Conservation (phyloP, 2,329 filamentous ascomycete species). For the Rutstroemia sydowiana region DNA sequence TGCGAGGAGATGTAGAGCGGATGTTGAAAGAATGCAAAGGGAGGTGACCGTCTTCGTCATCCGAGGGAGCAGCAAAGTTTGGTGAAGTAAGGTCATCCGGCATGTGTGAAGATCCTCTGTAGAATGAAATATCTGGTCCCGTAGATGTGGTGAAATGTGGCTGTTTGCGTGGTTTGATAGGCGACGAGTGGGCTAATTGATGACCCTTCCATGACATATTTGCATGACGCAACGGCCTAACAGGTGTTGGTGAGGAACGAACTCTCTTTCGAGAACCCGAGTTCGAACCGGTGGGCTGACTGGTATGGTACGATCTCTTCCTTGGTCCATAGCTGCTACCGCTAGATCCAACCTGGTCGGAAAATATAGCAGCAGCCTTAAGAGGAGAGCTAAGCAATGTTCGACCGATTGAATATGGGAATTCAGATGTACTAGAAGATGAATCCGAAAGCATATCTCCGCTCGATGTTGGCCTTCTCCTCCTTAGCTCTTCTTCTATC, state of each 20-base stretch:
- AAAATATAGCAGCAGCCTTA: conserved; percentile 69
- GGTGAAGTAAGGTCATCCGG: conserved; percentile 54
- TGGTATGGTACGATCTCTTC: conserved; percentile 55
- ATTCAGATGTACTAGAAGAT: conserved; percentile 70
- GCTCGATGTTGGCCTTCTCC: conserved; percentile 51
- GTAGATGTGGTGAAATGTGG: conserved; percentile 66
- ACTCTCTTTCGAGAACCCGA: conserved; percentile 58
- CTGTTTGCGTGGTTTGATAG: conserved; percentile 69
- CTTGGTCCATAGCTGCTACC: conserved; percentile 58
- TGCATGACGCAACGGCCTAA: conserved; percentile 47
- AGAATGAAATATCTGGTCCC: conserved; percentile 71
- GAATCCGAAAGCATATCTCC: conserved; percentile 80
- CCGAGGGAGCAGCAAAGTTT: conserved; percentile 56
- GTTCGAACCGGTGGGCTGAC: conserved; percentile 39
- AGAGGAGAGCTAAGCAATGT: conserved; percentile 72
- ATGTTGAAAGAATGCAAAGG: conserved; percentile 69
- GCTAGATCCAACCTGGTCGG: conserved; percentile 69
- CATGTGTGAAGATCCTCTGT: conserved; percentile 49
- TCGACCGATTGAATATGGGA: conserved; percentile 55
- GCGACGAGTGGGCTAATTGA: conserved; percentile 77
- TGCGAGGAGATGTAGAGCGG: conserved; percentile 76
- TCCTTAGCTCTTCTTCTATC: conserved; percentile 68
- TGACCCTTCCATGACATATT: conserved; percentile 70
- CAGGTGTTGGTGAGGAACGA: conserved; percentile 55
- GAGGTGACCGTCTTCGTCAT: conserved; percentile 78